A percentile compares a stretch with the other conserved stretches of the same genome.
phyloP scores from a whole-genome alignment of 306 rosid species.

The Glycine tomentella region DNA sequence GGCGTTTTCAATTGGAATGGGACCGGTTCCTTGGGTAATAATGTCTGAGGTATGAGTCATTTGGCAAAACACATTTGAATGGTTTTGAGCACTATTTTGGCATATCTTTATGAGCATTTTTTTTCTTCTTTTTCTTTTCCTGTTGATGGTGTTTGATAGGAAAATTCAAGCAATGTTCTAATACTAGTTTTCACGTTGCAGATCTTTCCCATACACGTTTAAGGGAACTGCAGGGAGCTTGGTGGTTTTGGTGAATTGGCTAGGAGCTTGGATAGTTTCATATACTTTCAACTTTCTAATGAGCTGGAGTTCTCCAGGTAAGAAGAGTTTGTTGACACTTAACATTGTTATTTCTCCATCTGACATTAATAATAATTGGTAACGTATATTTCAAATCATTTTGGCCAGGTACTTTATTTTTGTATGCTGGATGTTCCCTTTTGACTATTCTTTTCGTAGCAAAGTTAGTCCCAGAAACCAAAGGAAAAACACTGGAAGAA shows the following conservation, averaged over 20 bases:
- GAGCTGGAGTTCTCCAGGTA: conserved; percentile 51
- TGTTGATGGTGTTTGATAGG: too few species aligned
- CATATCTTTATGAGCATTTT: too few species aligned
- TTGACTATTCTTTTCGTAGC: too few species aligned
- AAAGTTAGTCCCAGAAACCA: too few species aligned
- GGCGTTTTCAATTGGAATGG: conserved; percentile 80
- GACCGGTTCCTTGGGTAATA: conserved; percentile 88
- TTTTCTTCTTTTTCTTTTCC: not conserved
- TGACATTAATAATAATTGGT: not conserved
- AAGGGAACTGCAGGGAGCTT: conserved; percentile 70
- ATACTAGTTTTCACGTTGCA: conserved; percentile 43
- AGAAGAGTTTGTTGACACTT: conserved; percentile 5
- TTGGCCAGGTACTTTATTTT: too few species aligned
- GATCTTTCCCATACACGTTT: conserved; percentile 81
- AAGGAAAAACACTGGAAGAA: too few species aligned
- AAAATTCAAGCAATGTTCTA: not conserved
- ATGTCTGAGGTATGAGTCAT: conserved; percentile 80
- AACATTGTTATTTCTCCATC: not conserved
- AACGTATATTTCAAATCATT: not conserved
- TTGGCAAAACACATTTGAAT: conserved; percentile 23
- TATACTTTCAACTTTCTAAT: conserved; percentile 72
- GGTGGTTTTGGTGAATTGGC: conserved; percentile 75
- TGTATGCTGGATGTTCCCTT: too few species aligned
- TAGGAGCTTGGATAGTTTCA: conserved; percentile 76
- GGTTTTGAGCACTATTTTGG: not conserved